Base-by-base conservation (phyloP, 768 basidiomycete genomes). In the Harrya chromipes region DNA sequence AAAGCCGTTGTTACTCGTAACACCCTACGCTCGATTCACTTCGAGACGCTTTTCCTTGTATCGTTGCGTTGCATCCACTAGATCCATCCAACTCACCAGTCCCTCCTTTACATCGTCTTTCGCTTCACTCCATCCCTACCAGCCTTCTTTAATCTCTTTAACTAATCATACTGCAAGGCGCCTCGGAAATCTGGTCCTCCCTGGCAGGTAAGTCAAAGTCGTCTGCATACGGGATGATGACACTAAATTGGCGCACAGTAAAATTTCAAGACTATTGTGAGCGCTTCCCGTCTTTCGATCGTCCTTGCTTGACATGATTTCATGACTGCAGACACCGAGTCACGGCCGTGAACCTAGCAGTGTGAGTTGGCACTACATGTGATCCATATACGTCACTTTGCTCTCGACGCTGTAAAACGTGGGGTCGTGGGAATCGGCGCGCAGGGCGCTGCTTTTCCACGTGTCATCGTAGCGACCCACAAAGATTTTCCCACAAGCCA, bases 11-110 rank as follows among this genome's bases (percentile, higher is more conserved):
- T 38, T 52, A 41, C 58, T 57, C 55, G 61, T 54, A 50, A 54
- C 33, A 47, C 62, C 59, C 65, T 68, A 58, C 67, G 68, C 75
- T 78, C 77, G 76, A 74, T 81, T 80, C 66, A 71, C 62, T 79
- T 76, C 76, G 77, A 78, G 77, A 57, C 72, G 69, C 61, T 59
- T 68, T 71, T 70, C 65, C 69, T 52, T 62, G 63, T 57, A 55
- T 62, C 58, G 55, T 51, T 55, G 64, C 50, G 54, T 49, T 56
- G 64, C 55, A 47, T 58, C 58, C 49, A 56, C 58, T 62, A 52
- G 57, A 40, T 40, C 55, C 47, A 54, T 59, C 54, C 57, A 56
- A 60, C 65, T 60, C 61, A 37, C 62, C 59, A 64, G 70, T 71
- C 70, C 52, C 17, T 71, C 70, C 12, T 69, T 71, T 71, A 53